Evolutionary conservation across 192 early-diverging fungal species (phyloP), one percentile per base, ranked within the genome.

Genomic region (Globomyces pollinis-pini): DNA sequence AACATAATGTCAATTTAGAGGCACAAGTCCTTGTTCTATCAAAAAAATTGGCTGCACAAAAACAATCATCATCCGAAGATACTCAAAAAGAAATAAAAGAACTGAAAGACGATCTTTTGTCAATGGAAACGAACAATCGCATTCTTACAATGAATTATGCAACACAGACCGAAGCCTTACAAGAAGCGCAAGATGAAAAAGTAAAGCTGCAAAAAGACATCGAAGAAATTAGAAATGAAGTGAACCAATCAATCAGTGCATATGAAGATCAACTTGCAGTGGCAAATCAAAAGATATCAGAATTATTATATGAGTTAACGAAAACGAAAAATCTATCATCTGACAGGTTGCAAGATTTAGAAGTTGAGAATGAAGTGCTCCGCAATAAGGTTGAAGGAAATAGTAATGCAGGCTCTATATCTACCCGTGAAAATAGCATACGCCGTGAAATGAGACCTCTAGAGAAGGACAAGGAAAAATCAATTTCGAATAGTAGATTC

Each of bases 321-420:
- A 2, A 47, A 5, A 24, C 31, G 1, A 51, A 30, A 33, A 33
- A 51, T 33, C 50, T 20, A 51, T n/a, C 20, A 4, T 51, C 50
- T 30, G 50, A 51, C 35, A n/a, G n/a, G 28, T 47, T 47, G 13
- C 44, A 51, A 51, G 50, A 51, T 30, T 9, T 26, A 51, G 33
- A 26, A 16, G 6, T n/a, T 2, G 44, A 47, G n/a, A 20, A 26
- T 26, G 44, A 47, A 47, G 44, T n/a, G n/a, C n/a, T n/a, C n/a
- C n/a, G n/a, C n/a, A n/a, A n/a, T n/a, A n/a, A n/a, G n/a, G n/a
- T n/a, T n/a, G n/a, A n/a, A n/a, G n/a, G n/a, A n/a, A n/a, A n/a
- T n/a, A n/a, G n/a, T n/a, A n/a, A n/a, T n/a, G n/a, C n/a, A n/a
- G n/a, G n/a, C n/a, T n/a, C n/a, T n/a, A n/a, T n/a, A n/a, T n/a